These are phyloP conservation scores for Asterophora lycoperdoides DNA, from an alignment of 768 basidiomycete genomes.

Conservation along the genomic window DNA sequence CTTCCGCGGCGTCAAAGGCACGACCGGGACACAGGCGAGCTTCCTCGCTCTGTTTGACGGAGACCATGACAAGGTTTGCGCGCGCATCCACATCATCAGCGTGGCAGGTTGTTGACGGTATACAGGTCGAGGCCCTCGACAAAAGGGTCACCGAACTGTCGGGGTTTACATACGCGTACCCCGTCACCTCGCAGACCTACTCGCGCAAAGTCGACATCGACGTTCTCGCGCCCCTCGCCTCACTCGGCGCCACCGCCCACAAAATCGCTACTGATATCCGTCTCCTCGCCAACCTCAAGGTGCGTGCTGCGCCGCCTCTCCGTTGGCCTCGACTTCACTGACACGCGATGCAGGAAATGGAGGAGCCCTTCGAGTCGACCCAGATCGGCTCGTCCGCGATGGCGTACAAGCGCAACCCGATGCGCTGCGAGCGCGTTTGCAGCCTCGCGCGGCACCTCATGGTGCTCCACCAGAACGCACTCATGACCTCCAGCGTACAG, in stretches of 20 bases:
- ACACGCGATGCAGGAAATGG: slow-evolving; percentile 64
- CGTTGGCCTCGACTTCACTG: too few relatives aligned
- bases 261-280: slow-evolving; percentile 97
- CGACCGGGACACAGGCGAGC: slow-evolving; percentile 96
- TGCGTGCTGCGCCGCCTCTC: slow-evolving; percentile 14
- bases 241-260: slow-evolving; percentile 91
- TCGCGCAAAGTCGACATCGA: slow-evolving; percentile 97
- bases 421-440: slow-evolving; percentile 98
- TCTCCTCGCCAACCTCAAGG: slow-evolving; percentile 91
- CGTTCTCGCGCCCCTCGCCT: slow-evolving; percentile 85
- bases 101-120: background rate
- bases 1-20: slow-evolving; percentile 99
- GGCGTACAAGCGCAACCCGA: slow-evolving; percentile 99
- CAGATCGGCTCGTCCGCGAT: slow-evolving; percentile 97
- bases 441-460: slow-evolving; percentile 94
- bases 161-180: slow-evolving; percentile 93
- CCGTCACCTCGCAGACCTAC: slow-evolving; percentile 98
- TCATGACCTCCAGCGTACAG: slow-evolving; percentile 92
- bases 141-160: slow-evolving; percentile 83
- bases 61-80: slow-evolving; percentile 78
- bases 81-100: background rate
- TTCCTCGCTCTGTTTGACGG: slow-evolving; percentile 94
- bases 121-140: slow-evolving; percentile 84
- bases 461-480: slow-evolving; percentile 92
- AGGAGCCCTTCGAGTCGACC: slow-evolving; percentile 98